A percentile compares a stretch with the other conserved stretches of the same genome.
These are phyloP conservation scores for Ceratocystis albifundus DNA, from an alignment of 2,329 filamentous ascomycete genomes.

Conservation along the genomic window DNA sequence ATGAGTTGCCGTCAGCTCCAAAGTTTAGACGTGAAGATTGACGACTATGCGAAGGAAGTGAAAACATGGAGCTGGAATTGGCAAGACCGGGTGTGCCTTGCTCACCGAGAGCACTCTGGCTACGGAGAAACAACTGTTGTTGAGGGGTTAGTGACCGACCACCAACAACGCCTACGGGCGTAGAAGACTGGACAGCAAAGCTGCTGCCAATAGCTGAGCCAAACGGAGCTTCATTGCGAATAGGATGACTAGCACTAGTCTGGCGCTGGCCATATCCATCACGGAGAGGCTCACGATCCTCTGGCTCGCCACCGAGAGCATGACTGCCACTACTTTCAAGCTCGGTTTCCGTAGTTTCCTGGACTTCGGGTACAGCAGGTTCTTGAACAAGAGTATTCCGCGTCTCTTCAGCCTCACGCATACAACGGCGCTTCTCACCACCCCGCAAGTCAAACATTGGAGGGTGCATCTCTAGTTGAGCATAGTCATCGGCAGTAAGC, in stretches of 20 bases:
- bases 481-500: conserved; percentile 23
- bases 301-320: conserved; percentile 83
- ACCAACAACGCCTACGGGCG: conserved; percentile 40
- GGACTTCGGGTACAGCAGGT: conserved; percentile 34
- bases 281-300: conserved; percentile 54
- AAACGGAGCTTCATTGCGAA: conserved; percentile 58
- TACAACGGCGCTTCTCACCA: conserved; percentile 66
- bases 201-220: conserved; percentile 43
- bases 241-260: conserved; percentile 50
- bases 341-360: conserved; percentile 54
- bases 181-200: conserved; percentile 40
- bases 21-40: conserved; percentile 85
- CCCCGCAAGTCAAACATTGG: conserved; percentile 74
- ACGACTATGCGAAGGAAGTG: conserved; percentile 59
- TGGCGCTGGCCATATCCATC: conserved; percentile 48
- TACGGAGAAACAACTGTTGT: conserved; percentile 59
- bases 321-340: conserved; percentile 72
- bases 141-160: conserved; percentile 70
- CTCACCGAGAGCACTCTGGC: conserved; percentile 48
- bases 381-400: conserved; percentile 39
- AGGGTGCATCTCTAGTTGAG: conserved; percentile 36
- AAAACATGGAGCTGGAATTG: conserved; percentile 38
- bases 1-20: conserved; percentile 55
- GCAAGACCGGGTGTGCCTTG: conserved; percentile 49
- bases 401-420: conserved; percentile 52